Evolutionary conservation across 805 yeast species (phyloP), one percentile per base, ranked within the genome.

Genomic region (Danielia oregonensis): DNA sequence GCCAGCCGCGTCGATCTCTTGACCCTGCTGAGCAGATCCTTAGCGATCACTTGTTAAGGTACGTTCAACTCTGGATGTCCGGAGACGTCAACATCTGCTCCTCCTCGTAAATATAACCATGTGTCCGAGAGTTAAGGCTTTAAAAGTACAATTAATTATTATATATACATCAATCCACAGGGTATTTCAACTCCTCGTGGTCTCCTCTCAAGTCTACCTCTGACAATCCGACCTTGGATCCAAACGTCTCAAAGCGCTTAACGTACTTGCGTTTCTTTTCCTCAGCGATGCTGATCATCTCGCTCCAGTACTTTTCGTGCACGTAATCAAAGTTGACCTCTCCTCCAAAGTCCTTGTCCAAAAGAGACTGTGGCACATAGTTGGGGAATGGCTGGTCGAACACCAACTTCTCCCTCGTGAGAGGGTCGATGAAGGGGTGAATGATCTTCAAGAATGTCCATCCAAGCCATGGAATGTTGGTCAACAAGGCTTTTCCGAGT

Each of bases 391-490:
- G 95, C 49, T 88, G 86, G 57, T 86, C 94, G 55, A 80, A 93
- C 4, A 88, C 94, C 44, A 93, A 74, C 64, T 93, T 93, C 60
- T 89, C 96, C 42, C 95, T 74, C 2, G 99, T 93, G 52, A 86
- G 64, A 7, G 98, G 97, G 55, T 93, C 98, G 45, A 93, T 93
- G 58, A 93, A 93, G 4, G 99, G 98, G 51, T 86, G 86, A 44
- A 91, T 89, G 43, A 93, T 65, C 64, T 85, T 89, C 48, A 93
- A 66, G 52, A 93, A 93, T 7, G 96, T 81, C 86, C 95, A 85
- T 5, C 89, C 97, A 36, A 89, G 63, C 76, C 93, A 85, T 10
- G 97, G 97, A 46, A 93, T 88, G 60, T 93, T 91, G 31, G 95
- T 86, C 35, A 93, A 70, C 30, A 89, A 70, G 0, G 97, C 97